Conservation (phyloP, 2,329 filamentous ascomycete genomes). For the Helotiales sp. region DNA sequence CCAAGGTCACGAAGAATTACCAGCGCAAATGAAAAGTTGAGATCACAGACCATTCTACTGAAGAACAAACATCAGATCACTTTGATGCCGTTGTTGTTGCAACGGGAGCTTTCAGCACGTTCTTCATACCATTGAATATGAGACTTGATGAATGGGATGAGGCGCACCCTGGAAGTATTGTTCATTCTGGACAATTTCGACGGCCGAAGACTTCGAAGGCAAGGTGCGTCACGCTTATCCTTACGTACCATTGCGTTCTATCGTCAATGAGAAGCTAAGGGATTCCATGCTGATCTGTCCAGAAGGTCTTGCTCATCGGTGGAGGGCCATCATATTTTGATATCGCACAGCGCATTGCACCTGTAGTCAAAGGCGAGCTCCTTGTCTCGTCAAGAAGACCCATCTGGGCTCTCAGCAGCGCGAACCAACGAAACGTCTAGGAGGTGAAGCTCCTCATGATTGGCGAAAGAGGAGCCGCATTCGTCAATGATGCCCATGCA, state of each 20-base stretch:
- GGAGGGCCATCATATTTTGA: background rate
- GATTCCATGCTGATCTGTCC: background rate
- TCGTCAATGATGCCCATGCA: background rate
- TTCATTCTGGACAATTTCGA: background rate
- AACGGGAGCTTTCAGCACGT: background rate
- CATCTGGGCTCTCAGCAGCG: background rate
- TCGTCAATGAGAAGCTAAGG: background rate
- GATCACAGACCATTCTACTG: background rate
- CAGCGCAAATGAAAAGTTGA: background rate
- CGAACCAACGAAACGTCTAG: background rate
- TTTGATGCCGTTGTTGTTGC: constrained; percentile 5
- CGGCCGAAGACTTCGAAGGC: background rate
- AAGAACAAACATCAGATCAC: too few relatives aligned
- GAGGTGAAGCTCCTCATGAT: background rate
- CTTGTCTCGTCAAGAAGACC: background rate
- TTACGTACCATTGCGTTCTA: background rate
- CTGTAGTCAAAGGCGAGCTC: background rate
- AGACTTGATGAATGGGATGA: background rate
- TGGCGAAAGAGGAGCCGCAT: background rate
- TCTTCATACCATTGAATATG: background rate
- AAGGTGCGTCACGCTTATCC: background rate
- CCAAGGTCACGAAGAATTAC: background rate
- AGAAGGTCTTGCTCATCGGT: background rate
- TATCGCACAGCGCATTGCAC: background rate
- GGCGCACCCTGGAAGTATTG: background rate